A percentile compares a stretch with the other conserved stretches of the same genome.
These are phyloP conservation scores for Pistacia vera DNA, from an alignment of 345 rosid species.

Conservation along the genomic window DNA sequence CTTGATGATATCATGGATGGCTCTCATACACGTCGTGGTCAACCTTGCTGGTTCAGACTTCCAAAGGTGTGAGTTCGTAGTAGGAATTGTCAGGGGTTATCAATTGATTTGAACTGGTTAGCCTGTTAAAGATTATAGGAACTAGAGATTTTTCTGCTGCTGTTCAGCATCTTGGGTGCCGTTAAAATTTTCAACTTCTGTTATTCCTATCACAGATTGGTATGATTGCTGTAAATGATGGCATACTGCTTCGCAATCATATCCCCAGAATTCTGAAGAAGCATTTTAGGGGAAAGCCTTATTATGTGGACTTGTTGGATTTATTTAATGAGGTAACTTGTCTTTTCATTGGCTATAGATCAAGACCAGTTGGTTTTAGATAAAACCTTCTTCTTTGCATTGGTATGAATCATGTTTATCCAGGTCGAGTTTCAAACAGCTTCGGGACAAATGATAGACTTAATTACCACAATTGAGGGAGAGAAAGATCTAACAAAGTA, in stretches of 20 bases:
- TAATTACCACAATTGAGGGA: constrained; percentile 45
- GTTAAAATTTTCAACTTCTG: background rate
- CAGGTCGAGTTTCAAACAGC: constrained; percentile 54
- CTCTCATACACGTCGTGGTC: constrained; percentile 47
- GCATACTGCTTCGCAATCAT: constrained; percentile 63
- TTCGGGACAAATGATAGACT: constrained; percentile 51
- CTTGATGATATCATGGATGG: constrained; percentile 49
- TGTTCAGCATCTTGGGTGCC: background rate
- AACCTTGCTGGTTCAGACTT: constrained; percentile 47
- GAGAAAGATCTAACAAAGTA: constrained; percentile 47
- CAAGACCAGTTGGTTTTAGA: background rate
- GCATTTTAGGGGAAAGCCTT: constrained; percentile 54
- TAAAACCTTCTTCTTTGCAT: background rate
- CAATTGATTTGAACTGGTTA: background rate
- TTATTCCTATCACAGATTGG: constrained; percentile 33
- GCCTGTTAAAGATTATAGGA: background rate
- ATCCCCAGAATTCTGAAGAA: constrained; percentile 63
- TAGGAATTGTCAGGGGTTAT: background rate
- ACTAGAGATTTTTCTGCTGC: background rate
- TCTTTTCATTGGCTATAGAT: background rate
- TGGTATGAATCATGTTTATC: constrained; percentile 17
- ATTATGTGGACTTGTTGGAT: constrained; percentile 64
- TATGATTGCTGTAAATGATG: constrained; percentile 53
- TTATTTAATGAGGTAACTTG: constrained; percentile 59
- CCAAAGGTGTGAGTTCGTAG: constrained; percentile 30